phyloP scores from a whole-genome alignment of 495 filamentous ascomycete species.

The Oleoguttula mirabilis region DNA sequence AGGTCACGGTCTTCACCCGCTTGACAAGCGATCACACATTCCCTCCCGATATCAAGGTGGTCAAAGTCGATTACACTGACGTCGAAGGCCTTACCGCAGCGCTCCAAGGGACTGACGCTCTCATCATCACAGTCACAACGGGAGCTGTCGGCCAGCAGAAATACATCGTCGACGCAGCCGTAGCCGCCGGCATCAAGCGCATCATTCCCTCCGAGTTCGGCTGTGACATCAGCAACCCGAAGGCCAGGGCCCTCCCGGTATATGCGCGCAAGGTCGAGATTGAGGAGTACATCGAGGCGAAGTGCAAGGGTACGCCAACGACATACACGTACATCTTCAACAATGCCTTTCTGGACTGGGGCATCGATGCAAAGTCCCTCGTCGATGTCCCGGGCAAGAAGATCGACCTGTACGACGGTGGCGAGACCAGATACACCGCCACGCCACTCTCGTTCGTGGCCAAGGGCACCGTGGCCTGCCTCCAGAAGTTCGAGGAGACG shows the following conservation, averaged over 20 bases:
- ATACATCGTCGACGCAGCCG: conserved; percentile 28
- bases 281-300: conserved; percentile 36
- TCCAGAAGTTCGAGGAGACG: conserved; percentile 15
- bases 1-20: conserved; percentile 48
- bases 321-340: conserved; percentile 11
- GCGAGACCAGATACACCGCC: neutral
- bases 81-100: conserved; percentile 37
- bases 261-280: conserved; percentile 35
- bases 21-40: conserved; percentile 29
- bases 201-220: conserved; percentile 32
- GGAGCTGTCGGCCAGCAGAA: conserved; percentile 19
- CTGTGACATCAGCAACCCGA: conserved; percentile 23
- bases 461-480: conserved; percentile 9
- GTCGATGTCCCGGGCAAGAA: conserved; percentile 1
- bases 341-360: conserved; percentile 12
- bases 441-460: conserved; percentile 9
- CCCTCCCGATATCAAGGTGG: conserved; percentile 28
- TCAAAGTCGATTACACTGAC: conserved; percentile 44
- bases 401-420: conserved; percentile 5
- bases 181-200: conserved; percentile 29
- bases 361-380: neutral
- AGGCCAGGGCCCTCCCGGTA: conserved; percentile 29
- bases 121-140: conserved; percentile 31
- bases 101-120: conserved; percentile 38
- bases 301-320: conserved; percentile 14